Evolutionary conservation across 495 filamentous ascomycete genomes (phyloP).

Genomic region (Penicillium odoratum): DNA sequence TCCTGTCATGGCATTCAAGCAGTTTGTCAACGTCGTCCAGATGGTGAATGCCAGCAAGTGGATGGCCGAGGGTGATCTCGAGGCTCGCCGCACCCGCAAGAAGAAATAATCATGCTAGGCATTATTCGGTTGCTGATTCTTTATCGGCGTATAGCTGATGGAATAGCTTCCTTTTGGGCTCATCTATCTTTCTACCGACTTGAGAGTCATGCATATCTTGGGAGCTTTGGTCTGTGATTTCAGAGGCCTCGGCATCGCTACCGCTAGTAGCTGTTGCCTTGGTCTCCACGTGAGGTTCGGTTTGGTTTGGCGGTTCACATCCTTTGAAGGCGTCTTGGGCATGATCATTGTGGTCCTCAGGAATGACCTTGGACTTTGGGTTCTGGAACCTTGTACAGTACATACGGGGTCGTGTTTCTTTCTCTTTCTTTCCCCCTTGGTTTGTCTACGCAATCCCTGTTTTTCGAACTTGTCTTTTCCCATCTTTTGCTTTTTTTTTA

Average conservation of each 20-base stretch:
- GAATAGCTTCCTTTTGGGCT: conserved; percentile 8
- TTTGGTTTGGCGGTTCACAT: conserved; percentile 23
- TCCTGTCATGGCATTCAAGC: conserved; percentile 88
- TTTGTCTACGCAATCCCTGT: not conserved
- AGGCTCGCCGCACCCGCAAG: conserved; percentile 34
- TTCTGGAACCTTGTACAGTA: conserved; percentile 26
- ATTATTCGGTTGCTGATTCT: conserved; percentile 3
- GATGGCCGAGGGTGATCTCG: conserved; percentile 83
- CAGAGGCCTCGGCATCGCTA: conserved; percentile 15
- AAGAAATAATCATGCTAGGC: conserved; percentile 10
- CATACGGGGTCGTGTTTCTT: conserved; percentile 25
- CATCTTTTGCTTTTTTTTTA: conserved; percentile 10
- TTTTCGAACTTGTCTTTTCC: conserved; percentile 19
- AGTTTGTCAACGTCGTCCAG: conserved; percentile 91
- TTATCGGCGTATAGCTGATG: not conserved
- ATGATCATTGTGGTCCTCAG: conserved; percentile 17
- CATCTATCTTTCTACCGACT: conserved; percentile 15
- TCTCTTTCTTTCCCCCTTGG: not conserved
- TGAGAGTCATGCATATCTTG: conserved; percentile 40
- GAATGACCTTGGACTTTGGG: conserved; percentile 15
- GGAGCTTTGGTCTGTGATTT: conserved; percentile 41
- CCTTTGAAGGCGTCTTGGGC: conserved; percentile 25
- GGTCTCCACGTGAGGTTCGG: conserved; percentile 10
- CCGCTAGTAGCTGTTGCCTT: conserved; percentile 17
- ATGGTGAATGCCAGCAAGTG: conserved; percentile 90